These are phyloP conservation scores for Physcia stellaris DNA, from an alignment of 495 filamentous ascomycete genomes.

Conservation along the genomic window DNA sequence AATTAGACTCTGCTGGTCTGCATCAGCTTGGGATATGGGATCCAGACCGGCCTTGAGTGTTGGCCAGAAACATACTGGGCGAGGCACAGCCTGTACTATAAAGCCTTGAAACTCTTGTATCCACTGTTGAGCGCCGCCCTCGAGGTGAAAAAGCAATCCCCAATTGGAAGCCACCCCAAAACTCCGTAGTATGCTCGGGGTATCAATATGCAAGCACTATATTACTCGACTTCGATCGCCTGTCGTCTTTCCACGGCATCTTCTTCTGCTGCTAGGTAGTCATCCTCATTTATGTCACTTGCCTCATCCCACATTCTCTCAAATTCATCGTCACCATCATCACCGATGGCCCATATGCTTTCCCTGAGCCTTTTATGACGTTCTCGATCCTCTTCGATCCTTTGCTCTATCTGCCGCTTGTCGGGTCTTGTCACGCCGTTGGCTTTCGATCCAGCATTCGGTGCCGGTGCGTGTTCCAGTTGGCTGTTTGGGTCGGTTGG, in stretches of 20 bases:
- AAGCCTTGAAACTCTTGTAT: no score
- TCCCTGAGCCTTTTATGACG: constrained; percentile 83
- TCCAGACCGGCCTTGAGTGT: no score
- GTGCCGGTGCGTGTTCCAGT: constrained; percentile 8
- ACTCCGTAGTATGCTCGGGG: no score
- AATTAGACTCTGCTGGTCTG: no score
- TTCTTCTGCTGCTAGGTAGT: constrained; percentile 56
- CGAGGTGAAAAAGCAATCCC: no score
- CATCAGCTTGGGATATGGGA: no score
- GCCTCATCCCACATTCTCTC: constrained; percentile 67
- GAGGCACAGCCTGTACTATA: no score
- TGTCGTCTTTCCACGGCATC: constrained; percentile 48
- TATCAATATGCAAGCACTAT: no score
- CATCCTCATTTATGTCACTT: constrained; percentile 75
- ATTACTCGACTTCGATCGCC: constrained; percentile 14
- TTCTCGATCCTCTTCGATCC: constrained; percentile 94
- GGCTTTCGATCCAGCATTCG: constrained; percentile 19
- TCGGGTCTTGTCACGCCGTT: constrained; percentile 43
- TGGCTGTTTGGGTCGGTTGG: constrained; percentile 15
- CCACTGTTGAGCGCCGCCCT: no score
- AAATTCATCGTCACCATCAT: constrained; percentile 46
- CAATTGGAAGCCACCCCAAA: no score
- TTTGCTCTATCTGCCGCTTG: constrained; percentile 79
- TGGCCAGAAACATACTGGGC: no score
- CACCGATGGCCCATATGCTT: constrained; percentile 72